Conservation (phyloP, 306 rosid genomes). For the Trichosanthes cucumerina region DNA sequence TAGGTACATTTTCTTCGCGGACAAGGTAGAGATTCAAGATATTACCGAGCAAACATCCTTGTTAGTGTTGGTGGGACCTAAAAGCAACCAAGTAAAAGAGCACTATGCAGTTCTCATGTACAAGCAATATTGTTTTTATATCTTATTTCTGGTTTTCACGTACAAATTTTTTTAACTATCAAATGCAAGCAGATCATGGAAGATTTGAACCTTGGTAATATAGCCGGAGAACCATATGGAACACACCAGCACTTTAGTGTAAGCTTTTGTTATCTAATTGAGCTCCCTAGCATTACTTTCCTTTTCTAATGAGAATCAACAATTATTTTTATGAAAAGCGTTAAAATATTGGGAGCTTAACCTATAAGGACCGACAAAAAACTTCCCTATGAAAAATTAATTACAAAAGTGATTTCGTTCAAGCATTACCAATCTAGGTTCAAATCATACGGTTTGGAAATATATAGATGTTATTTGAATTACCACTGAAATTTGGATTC, state of each 20-base stretch:
- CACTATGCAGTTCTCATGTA: not conserved
- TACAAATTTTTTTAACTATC: conserved; percentile 9
- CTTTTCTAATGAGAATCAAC: not conserved
- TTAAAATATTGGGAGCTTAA: not conserved
- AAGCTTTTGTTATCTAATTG: conserved; percentile 18
- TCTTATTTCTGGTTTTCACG: conserved; percentile 10
- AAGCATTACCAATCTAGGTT: not conserved
- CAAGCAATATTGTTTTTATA: not conserved
- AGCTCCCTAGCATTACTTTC: not conserved
- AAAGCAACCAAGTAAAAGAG: conserved; percentile 65
- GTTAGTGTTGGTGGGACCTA: conserved; percentile 82
- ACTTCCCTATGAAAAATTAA: not conserved
- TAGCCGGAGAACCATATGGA: conserved; percentile 79
- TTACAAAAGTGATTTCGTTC: not conserved
- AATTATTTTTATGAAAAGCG: not conserved
- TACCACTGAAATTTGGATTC: not conserved
- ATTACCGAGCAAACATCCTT: conserved; percentile 70
- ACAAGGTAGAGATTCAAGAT: conserved; percentile 88
- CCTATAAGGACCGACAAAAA: not conserved
- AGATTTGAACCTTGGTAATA: conserved; percentile 59
- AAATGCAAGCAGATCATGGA: conserved; percentile 50
- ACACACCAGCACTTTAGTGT: conserved; percentile 76
- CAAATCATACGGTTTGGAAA: not conserved
- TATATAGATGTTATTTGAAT: not conserved
- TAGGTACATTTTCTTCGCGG: conserved; percentile 81